Percentiles rank a stretch among this genome's conserved stretches.
Evolutionary conservation across 208 protist genomes (phyloP).

Genomic region (Novymonas esmeraldas): DNA sequence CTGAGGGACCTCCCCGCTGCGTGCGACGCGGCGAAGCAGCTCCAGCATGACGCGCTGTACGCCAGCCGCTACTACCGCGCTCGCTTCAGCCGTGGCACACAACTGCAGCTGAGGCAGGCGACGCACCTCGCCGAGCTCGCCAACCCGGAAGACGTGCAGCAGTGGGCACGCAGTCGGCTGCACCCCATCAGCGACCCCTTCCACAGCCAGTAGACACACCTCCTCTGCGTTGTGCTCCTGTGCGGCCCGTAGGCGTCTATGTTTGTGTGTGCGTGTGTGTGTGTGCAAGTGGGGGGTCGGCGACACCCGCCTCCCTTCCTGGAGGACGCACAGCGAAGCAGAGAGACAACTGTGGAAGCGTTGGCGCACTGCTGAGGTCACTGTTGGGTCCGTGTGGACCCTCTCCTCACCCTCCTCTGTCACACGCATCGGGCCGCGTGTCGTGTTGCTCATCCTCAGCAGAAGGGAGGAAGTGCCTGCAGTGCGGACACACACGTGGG

Average conservation of each 20-base stretch:
- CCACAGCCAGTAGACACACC: constrained; percentile 14
- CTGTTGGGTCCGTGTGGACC: no score
- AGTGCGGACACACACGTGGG: no score
- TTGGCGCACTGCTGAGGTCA: no score
- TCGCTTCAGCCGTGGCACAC: constrained; percentile 53
- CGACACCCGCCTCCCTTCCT: no score
- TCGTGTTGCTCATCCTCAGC: no score
- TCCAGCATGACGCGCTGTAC: constrained; percentile 45
- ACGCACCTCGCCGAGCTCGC: not conserved
- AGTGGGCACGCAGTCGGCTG: constrained; percentile 32
- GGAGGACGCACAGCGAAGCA: no score
- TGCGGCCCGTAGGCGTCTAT: not conserved
- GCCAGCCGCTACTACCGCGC: constrained; percentile 72
- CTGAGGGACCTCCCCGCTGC: constrained; percentile 49
- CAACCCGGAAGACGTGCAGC: constrained; percentile 26
- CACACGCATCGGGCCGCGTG: no score
- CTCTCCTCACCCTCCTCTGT: no score
- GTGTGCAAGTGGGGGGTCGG: not conserved
- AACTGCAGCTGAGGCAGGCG: constrained; percentile 45
- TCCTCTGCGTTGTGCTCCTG: not conserved
- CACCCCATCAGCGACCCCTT: constrained; percentile 26
- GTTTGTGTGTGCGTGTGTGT: constrained; percentile 2
- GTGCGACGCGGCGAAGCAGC: constrained; percentile 57
- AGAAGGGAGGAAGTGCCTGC: no score
- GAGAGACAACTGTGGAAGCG: no score